Percentiles rank a stretch among this genome's conserved stretches.
Evolutionary conservation across 208 protist species (phyloP).

Genomic region (Vickermania spadyakhi): DNA sequence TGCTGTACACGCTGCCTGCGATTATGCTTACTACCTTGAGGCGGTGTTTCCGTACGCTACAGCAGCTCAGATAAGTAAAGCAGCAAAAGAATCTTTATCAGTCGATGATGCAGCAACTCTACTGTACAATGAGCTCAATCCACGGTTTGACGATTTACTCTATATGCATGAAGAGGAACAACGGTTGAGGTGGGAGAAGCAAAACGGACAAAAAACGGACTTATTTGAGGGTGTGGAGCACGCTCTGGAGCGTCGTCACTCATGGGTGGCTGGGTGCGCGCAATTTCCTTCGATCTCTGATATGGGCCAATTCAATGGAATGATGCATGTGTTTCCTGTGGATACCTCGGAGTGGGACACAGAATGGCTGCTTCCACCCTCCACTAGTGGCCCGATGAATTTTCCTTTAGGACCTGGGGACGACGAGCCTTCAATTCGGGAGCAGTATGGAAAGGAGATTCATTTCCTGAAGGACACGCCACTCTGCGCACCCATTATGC

Average conservation of each 20-base stretch:
- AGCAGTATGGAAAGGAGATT: not conserved
- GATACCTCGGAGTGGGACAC: constrained; percentile 69
- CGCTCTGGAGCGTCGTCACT: not conserved
- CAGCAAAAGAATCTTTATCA: constrained; percentile 13
- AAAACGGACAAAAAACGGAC: not conserved
- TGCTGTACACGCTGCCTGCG: too few species aligned
- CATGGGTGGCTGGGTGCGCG: not conserved
- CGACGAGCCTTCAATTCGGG: not conserved
- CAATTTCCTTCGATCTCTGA: constrained; percentile 14
- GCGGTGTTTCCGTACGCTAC: constrained; percentile 63
- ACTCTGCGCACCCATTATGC: constrained; percentile 37
- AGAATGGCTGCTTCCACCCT: constrained; percentile 19
- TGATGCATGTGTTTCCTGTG: constrained; percentile 40
- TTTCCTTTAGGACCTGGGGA: constrained; percentile 8
- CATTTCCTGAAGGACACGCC: constrained; percentile 4
- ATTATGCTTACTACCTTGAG: constrained; percentile 35
- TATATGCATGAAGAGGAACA: constrained; percentile 30
- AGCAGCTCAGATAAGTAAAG: constrained; percentile 15
- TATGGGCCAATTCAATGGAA: constrained; percentile 47
- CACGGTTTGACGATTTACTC: constrained; percentile 25
- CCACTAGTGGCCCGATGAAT: constrained; percentile 19
- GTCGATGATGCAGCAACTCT: constrained; percentile 30
- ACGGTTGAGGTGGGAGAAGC: not conserved
- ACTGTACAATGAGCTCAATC: constrained; percentile 43
- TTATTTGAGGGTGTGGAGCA: not conserved